These are phyloP conservation scores for Candida coleopterorum DNA, from an alignment of 805 yeast genomes.

Conservation along the genomic window DNA sequence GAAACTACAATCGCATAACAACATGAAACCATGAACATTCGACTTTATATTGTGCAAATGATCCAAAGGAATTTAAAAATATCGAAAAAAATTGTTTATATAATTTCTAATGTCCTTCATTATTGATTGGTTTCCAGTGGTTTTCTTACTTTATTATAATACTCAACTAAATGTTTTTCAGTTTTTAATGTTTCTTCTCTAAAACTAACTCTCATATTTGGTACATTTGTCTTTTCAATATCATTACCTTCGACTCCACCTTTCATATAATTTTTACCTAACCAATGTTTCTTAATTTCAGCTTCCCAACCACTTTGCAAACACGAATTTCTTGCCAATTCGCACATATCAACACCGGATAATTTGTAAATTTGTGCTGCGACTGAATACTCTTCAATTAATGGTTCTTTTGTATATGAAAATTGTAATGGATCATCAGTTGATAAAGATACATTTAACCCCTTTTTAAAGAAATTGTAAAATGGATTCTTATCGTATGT, in stretches of 20 bases:
- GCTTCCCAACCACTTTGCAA: conserved; percentile 92
- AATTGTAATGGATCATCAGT: conserved; percentile 98
- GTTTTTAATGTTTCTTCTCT: conserved; percentile 75
- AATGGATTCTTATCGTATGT: conserved; percentile 98
- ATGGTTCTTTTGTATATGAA: conserved; percentile 93
- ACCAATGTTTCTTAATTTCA: conserved; percentile 84
- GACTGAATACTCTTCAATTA: conserved; percentile 95
- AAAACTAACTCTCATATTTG: conserved; percentile 78
- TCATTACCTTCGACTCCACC: conserved; percentile 79
- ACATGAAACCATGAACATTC: too few species aligned
- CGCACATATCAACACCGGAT: conserved; percentile 96
- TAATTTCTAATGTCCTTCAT: too few species aligned
- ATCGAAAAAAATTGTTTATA: too few species aligned
- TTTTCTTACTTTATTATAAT: conserved; percentile 30
- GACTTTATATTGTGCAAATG: too few species aligned
- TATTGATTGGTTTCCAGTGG: conserved; percentile 6
- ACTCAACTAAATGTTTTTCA: conserved; percentile 63
- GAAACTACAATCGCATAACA: too few species aligned
- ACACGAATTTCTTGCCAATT: conserved; percentile 89
- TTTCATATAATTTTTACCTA: conserved; percentile 58
- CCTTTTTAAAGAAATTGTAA: conserved; percentile 83
- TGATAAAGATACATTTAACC: conserved; percentile 88
- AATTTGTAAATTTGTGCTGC: conserved; percentile 97
- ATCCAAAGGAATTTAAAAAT: too few species aligned
- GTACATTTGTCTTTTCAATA: conserved; percentile 92